Percentiles rank a stretch among this genome's conserved stretches.
Conservation (phyloP, 208 protist species). For the Trypanosoma avium region DNA sequence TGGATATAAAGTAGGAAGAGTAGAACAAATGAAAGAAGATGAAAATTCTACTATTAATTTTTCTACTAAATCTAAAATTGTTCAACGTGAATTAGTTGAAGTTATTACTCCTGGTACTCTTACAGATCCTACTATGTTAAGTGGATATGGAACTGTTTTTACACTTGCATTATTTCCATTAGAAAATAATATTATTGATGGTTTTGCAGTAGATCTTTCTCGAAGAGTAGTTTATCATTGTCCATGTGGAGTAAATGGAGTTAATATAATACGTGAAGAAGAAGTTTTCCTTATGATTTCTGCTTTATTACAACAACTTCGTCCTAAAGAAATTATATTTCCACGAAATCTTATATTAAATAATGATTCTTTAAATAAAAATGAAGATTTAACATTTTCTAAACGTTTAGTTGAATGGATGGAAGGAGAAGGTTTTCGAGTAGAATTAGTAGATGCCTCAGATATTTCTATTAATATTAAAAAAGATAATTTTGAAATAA, state of each 20-base stretch:
- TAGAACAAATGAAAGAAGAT: slow-evolving; percentile 91
- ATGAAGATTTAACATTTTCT: slow-evolving; percentile 7
- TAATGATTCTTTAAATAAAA: not conserved
- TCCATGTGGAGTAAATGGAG: slow-evolving; percentile 29
- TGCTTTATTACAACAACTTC: slow-evolving; percentile 74
- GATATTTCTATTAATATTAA: not conserved
- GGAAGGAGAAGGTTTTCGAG: slow-evolving; percentile 52
- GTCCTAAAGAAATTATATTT: slow-evolving; percentile 79
- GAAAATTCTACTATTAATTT: slow-evolving; percentile 21
- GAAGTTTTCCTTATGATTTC: slow-evolving; percentile 23
- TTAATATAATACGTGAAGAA: slow-evolving; percentile 1
- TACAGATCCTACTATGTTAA: slow-evolving; percentile 81
- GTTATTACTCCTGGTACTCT: slow-evolving; percentile 93
- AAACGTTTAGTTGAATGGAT: slow-evolving; percentile 43
- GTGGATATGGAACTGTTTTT: slow-evolving; percentile 67
- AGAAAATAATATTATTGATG: slow-evolving; percentile 38
- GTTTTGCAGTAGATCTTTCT: slow-evolving; percentile 82
- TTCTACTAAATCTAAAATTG: slow-evolving; percentile 41
- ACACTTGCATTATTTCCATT: slow-evolving; percentile 57
- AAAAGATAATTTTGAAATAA: slow-evolving; percentile 3
- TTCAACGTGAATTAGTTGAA: slow-evolving; percentile 86
- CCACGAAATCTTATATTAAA: slow-evolving; percentile 12
- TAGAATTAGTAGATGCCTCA: slow-evolving; percentile 33
- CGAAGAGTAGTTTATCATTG: slow-evolving; percentile 69
- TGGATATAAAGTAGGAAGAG: slow-evolving; percentile 92